phyloP scores from a whole-genome alignment of 1,284 basidiomycete genomes.

The Takashimella koratensis region DNA sequence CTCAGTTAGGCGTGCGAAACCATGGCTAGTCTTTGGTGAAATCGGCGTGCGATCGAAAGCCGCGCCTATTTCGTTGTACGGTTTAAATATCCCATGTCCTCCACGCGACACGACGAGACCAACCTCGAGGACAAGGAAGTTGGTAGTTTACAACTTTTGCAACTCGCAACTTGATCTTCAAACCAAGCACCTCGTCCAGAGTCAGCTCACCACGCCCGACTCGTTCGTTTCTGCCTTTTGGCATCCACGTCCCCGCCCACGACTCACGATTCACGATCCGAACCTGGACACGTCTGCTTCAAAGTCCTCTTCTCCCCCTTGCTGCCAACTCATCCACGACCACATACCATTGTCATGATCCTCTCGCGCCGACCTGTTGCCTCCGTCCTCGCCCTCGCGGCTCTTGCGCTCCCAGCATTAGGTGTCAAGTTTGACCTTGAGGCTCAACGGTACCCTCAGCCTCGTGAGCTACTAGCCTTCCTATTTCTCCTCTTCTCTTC shows the following conservation, averaged over 20 bases:
- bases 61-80: too few species aligned
- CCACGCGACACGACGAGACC: too few species aligned
- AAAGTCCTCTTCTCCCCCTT: slow-evolving; percentile 21
- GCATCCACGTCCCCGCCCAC: neutral
- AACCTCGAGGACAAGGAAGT: too few species aligned
- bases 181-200: too few species aligned
- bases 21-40: too few species aligned
- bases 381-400: slow-evolving; percentile 3
- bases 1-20: too few species aligned
- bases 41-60: too few species aligned
- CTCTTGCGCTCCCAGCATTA: slow-evolving; percentile 15
- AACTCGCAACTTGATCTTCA: too few species aligned
- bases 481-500: neutral
- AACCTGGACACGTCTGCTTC: too few species aligned
- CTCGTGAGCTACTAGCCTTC: slow-evolving; percentile 49
- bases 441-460: slow-evolving; percentile 63
- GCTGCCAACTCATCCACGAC: neutral
- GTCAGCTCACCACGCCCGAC: too few species aligned
- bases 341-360: neutral
- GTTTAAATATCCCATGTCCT: too few species aligned
- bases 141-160: too few species aligned
- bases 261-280: slow-evolving; percentile 9
- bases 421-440: slow-evolving; percentile 81
- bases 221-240: neutral
- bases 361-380: neutral